Conservation (phyloP, 768 basidiomycete genomes). For the Suillus decipiens region DNA sequence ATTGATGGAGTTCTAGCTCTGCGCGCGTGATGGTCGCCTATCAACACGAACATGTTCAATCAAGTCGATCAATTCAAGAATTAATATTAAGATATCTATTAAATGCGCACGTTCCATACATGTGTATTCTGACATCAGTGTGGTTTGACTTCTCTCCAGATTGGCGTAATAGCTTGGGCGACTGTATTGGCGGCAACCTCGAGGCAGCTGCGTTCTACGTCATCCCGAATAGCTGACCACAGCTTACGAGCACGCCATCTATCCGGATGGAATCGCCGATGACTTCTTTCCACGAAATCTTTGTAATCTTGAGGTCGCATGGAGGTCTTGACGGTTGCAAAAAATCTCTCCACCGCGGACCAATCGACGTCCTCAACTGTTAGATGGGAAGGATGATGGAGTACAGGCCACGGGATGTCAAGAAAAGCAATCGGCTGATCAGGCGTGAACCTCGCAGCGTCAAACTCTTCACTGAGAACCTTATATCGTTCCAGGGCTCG, state of each 20-base stretch:
- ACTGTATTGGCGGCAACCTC: slow-evolving; percentile 76
- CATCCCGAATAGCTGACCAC: slow-evolving; percentile 57
- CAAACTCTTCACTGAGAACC: slow-evolving; percentile 60
- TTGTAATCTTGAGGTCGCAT: slow-evolving; percentile 66
- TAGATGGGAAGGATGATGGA: slow-evolving; percentile 52
- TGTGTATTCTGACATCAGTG: slow-evolving; percentile 16
- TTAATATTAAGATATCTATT: slow-evolving; percentile 2
- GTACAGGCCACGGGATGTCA: slow-evolving; percentile 75
- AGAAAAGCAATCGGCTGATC: slow-evolving; percentile 58
- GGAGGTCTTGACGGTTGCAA: slow-evolving; percentile 48
- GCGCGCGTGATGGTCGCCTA: background rate
- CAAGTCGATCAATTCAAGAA: background rate
- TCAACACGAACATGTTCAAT: background rate
- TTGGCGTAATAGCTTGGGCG: slow-evolving; percentile 70
- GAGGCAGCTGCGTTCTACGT: slow-evolving; percentile 55
- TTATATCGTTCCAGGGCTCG: slow-evolving; percentile 75
- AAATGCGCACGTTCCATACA: background rate
- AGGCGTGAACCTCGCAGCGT: slow-evolving; percentile 55
- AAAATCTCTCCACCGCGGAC: slow-evolving; percentile 72
- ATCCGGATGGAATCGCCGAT: slow-evolving; percentile 79
- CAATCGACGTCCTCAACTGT: slow-evolving; percentile 70
- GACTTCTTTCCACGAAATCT: slow-evolving; percentile 65
- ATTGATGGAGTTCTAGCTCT: background rate
- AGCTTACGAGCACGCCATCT: slow-evolving; percentile 72
- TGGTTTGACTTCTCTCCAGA: slow-evolving; percentile 53